Evolutionary conservation across 2,329 filamentous ascomycete genomes (phyloP).

Genomic region (Xylaria sp.): DNA sequence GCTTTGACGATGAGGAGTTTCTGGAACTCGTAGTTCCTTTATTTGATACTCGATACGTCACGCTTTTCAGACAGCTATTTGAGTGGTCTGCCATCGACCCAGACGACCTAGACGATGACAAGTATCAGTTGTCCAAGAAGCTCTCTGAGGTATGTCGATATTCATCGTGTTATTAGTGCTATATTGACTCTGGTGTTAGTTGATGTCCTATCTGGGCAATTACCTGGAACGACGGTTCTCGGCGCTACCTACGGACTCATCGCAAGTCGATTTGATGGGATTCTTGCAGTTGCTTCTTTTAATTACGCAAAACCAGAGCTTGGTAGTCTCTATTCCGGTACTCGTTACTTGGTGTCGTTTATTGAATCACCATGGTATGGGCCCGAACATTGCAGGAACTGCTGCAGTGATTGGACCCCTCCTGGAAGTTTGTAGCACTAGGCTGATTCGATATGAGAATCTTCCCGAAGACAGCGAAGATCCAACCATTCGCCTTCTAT

Average conservation of each 20-base stretch:
- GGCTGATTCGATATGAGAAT: conserved; percentile 87
- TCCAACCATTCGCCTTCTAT: conserved; percentile 80
- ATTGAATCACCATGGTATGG: conserved; percentile 76
- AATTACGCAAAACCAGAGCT: conserved; percentile 84
- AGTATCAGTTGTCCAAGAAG: conserved; percentile 92
- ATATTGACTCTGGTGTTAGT: conserved; percentile 57
- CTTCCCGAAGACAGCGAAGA: conserved; percentile 85
- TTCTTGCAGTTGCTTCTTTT: conserved; percentile 83
- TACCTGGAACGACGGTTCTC: conserved; percentile 83
- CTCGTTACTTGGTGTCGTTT: conserved; percentile 90
- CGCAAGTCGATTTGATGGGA: conserved; percentile 72
- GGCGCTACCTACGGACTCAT: conserved; percentile 65
- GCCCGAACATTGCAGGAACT: conserved; percentile 69
- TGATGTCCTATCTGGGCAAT: conserved; percentile 85
- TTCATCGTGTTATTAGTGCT: conserved; percentile 4
- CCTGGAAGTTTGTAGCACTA: conserved; percentile 82
- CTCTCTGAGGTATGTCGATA: conserved; percentile 78
- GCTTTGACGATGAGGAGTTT: conserved; percentile 82
- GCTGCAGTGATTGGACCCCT: conserved; percentile 75
- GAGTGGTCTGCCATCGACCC: conserved; percentile 83
- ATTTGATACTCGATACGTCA: conserved; percentile 77
- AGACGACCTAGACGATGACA: conserved; percentile 87
- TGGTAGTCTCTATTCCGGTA: conserved; percentile 92
- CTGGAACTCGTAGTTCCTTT: conserved; percentile 80
- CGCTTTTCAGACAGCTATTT: conserved; percentile 77